A percentile compares a stretch with the other conserved stretches of the same genome.
Evolutionary conservation across 257 asterid species (phyloP).

Genomic region (Lavandula angustifolia): DNA sequence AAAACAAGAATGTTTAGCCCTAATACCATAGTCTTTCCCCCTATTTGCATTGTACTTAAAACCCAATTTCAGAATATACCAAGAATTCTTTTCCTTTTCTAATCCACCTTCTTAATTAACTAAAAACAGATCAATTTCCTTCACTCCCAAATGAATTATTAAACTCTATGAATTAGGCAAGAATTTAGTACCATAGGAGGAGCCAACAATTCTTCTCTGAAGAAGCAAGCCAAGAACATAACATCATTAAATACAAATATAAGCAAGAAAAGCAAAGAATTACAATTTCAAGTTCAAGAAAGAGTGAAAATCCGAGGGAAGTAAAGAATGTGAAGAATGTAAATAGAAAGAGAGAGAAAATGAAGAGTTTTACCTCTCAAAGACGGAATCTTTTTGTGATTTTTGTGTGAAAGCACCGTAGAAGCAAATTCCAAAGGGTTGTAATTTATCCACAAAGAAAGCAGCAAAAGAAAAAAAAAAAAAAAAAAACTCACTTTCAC

Average conservation of each 20-base stretch:
- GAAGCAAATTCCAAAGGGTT: slow-evolving; percentile 24
- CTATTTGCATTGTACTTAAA: slow-evolving; percentile 1
- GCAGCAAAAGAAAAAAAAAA: slow-evolving; percentile 32
- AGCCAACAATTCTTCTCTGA: slow-evolving; percentile 14
- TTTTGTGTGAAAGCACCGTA: slow-evolving; percentile 27
- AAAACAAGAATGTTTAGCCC: slow-evolving; percentile 14
- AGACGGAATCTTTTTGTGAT: slow-evolving; percentile 30
- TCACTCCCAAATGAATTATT: slow-evolving; percentile 19
- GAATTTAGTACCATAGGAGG: slow-evolving; percentile 25
- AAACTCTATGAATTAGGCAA: slow-evolving; percentile 21
- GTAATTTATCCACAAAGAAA: slow-evolving; percentile 20
- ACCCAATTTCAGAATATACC: slow-evolving; percentile 8
- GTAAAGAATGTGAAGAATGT: not conserved
- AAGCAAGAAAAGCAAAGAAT: slow-evolving; percentile 20
- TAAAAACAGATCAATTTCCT: slow-evolving; percentile 14
- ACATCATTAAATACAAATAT: not conserved
- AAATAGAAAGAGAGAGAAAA: not conserved
- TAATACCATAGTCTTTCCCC: not conserved
- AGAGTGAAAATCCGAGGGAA: slow-evolving; percentile 12
- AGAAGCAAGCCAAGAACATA: slow-evolving; percentile 1
- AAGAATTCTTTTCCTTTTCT: not conserved
- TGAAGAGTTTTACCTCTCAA: slow-evolving; percentile 33
- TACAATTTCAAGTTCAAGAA: not conserved
- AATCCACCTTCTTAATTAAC: not conserved
- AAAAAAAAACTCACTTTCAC: slow-evolving; percentile 32